Evolutionary conservation across 2,329 filamentous ascomycete genomes (phyloP), one percentile per base, ranked within the genome.

Genomic region (Sphaerulina musiva): DNA sequence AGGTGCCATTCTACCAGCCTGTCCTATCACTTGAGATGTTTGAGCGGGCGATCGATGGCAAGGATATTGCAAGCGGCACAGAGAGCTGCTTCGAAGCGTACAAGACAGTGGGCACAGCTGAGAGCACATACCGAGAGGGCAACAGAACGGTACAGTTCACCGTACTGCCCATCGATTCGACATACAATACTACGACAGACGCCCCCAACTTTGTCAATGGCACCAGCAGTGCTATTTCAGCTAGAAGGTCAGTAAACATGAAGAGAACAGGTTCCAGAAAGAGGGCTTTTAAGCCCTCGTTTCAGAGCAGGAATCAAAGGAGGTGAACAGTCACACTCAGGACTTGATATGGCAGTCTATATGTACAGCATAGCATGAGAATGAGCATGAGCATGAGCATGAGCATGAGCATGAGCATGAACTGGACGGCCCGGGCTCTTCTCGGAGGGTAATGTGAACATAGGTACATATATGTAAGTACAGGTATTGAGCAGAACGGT

Each of bases 1-100:
- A 76, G 62, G 75, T 78, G 1, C 78, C 78, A 0, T 80, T 79
- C 64, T 81, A 81, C 64, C 78, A 80, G 3, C 67, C 76, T 32
- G 17, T 61, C 3, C 74, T 72, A 10, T 66, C 77, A 6, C 66
- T 79, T 10, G 73, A 74, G 56, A 70, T 80, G 55, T 78, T 80
- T 58, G 69, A 75, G 65, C 72, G 78, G 10, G 74, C 73, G 9
- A 67, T 81, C 53, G 60, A 63, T 9, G 72, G 75, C n/a, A 64
- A 69, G 17, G 78, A 81, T 51, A 70, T 83, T 51, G 76, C 75
- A 20, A 78, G 76, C 1, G 79, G 79, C 8, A 70, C 56, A 57
- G 31, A 47, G 12, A 20, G 23, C 32, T 52, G 42, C 42, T 23
- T 44, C 5, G 43, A 52, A 34, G 20, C 53, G 51, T 65, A 65